These are phyloP conservation scores for Omphalotus guepiniiformis DNA, from an alignment of 768 basidiomycete species.

Conservation along the genomic window DNA sequence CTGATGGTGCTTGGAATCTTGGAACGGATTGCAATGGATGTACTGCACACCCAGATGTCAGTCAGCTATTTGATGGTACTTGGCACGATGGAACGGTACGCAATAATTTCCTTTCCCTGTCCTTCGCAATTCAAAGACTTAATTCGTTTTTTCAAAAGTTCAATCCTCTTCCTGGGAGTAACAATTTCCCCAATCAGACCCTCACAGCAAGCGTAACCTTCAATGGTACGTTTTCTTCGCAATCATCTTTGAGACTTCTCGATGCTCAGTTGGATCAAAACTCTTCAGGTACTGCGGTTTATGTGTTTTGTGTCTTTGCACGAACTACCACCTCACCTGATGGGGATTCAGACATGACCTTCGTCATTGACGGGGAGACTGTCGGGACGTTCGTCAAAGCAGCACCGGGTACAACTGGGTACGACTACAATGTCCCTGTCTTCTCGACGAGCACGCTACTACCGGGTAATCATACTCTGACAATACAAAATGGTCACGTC, in stretches of 20 bases:
- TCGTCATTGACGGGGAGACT: constrained; percentile 27
- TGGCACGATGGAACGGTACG: constrained; percentile 21
- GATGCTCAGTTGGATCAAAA: not conserved
- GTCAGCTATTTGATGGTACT: constrained; percentile 12
- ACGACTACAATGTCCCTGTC: constrained; percentile 32
- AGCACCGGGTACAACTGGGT: constrained; percentile 14
- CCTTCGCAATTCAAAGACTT: not conserved
- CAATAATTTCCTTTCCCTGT: constrained; percentile 9
- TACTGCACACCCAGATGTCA: constrained; percentile 15
- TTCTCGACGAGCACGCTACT: constrained; percentile 26
- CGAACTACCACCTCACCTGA: constrained; percentile 17
- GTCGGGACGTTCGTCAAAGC: constrained; percentile 18
- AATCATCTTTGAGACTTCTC: not conserved
- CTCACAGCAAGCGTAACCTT: constrained; percentile 28
- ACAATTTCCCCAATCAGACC: constrained; percentile 11
- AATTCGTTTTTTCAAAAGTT: constrained; percentile 6
- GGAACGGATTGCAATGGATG: constrained; percentile 16
- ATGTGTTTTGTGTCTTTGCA: constrained; percentile 36
- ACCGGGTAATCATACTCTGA: constrained; percentile 25
- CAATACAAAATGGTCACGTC: constrained; percentile 28
- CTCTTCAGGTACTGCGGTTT: constrained; percentile 36
- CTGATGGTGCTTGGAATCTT: constrained; percentile 16
- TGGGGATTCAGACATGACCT: constrained; percentile 29
- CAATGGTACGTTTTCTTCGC: constrained; percentile 24
- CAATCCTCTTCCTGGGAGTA: constrained; percentile 12